phyloP scores from a whole-genome alignment of 192 early-diverging fungal species.

The Coemansia sp. region DNA sequence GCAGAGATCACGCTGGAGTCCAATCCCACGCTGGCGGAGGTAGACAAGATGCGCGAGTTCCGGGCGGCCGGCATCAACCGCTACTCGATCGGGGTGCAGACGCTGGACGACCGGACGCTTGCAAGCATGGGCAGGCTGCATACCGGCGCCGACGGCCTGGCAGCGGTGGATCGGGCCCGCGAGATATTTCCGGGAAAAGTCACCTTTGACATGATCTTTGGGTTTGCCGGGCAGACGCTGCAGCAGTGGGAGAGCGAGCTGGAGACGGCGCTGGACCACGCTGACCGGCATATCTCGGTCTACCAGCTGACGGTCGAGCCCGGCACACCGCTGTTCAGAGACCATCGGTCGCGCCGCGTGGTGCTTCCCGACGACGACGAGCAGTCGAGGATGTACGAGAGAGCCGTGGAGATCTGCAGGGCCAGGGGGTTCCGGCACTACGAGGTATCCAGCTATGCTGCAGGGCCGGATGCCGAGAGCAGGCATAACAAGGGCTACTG shows the following conservation, averaged over 20 bases:
- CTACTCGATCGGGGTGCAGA: slow-evolving; percentile 57
- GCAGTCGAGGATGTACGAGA: slow-evolving; percentile 49
- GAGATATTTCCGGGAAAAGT: slow-evolving; percentile 38
- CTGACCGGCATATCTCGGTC: slow-evolving; percentile 48
- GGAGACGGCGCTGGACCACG: slow-evolving; percentile 22
- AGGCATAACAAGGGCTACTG: slow-evolving; percentile 56
- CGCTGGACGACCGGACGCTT: slow-evolving; percentile 40
- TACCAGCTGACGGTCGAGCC: slow-evolving; percentile 61
- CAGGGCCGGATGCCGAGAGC: slow-evolving; percentile 17
- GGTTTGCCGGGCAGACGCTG: slow-evolving; percentile 48
- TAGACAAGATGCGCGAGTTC: slow-evolving; percentile 42
- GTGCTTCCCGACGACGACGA: slow-evolving; percentile 24
- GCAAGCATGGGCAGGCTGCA: slow-evolving; percentile 52
- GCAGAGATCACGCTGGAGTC: slow-evolving; percentile 56
- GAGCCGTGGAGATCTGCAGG: slow-evolving; percentile 23
- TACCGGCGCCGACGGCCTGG: slow-evolving; percentile 37
- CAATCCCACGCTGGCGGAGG: slow-evolving; percentile 41
- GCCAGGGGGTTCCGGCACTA: slow-evolving; percentile 45
- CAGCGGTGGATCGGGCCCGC: slow-evolving; percentile 29
- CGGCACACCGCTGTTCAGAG: slow-evolving; percentile 53
- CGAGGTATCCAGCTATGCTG: slow-evolving; percentile 57
- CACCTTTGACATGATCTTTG: slow-evolving; percentile 57
- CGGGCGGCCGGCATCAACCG: slow-evolving; percentile 49
- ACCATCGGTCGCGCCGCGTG: slow-evolving; percentile 20
- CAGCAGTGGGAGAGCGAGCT: slow-evolving; percentile 43